Percentiles rank a stretch among this genome's conserved stretches.
Evolutionary conservation across 805 yeast genomes (phyloP).

Genomic region (Metschnikowia shivogae): DNA sequence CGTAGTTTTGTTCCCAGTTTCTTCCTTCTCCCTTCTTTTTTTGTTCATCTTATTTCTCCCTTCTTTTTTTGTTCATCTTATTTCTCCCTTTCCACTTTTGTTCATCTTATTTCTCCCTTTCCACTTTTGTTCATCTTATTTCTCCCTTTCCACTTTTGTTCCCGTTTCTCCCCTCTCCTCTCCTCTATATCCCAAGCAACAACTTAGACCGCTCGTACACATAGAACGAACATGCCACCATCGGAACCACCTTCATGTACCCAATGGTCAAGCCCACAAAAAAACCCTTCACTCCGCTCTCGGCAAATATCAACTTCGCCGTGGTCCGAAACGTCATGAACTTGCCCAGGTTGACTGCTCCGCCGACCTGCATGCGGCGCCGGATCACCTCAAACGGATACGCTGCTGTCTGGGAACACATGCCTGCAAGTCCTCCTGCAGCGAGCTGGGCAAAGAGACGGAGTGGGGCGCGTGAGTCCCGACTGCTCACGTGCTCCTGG

Average conservation of each 20-base stretch:
- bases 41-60: no score
- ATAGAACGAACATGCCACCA: conserved; percentile 94
- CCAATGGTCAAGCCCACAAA: conserved; percentile 95
- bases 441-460: conserved; percentile 86
- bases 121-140: no score
- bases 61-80: no score
- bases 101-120: no score
- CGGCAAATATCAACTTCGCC: conserved; percentile 57
- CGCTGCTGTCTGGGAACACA: conserved; percentile 92
- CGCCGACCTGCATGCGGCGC: conserved; percentile 94
- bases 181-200: conserved; percentile 52
- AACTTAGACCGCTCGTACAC: conserved; percentile 86
- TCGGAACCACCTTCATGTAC: conserved; percentile 89
- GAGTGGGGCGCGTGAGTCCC: conserved; percentile 58
- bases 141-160: no score
- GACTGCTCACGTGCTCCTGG: conserved; percentile 24
- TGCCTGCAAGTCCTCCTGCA: conserved; percentile 96
- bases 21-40: no score
- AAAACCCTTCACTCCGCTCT: conserved; percentile 80
- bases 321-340: conserved; percentile 52
- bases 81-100: no score
- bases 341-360: conserved; percentile 59
- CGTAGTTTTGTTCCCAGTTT: no score
- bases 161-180: no score
- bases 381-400: conserved; percentile 95